These are phyloP conservation scores for Didymella sp. DNA, from an alignment of 2,329 filamentous ascomycete genomes.

Conservation along the genomic window DNA sequence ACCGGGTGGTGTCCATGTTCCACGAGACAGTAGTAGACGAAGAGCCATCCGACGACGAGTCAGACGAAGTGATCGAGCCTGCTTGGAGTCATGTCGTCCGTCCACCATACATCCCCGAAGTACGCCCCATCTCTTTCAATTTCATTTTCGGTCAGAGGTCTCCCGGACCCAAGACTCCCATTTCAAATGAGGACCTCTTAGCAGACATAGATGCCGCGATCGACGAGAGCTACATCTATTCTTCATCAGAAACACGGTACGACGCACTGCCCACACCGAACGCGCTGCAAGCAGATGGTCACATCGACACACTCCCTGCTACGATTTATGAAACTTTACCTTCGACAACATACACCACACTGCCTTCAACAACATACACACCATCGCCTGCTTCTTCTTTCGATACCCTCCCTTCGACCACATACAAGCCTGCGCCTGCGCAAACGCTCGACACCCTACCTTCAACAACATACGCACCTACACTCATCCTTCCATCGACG, in stretches of 20 bases:
- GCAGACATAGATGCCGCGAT: conserved; percentile 37
- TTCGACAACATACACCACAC: conserved; percentile 3
- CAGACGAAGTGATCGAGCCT: background rate
- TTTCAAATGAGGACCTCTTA: conserved; percentile 25
- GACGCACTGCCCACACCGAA: conserved; percentile 10
- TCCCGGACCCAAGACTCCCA: conserved; percentile 12
- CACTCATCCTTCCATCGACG: conserved; percentile 21
- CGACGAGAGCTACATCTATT: conserved; percentile 33
- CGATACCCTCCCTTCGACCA: conserved; percentile 21
- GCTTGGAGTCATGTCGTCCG: background rate
- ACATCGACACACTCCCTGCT: conserved; percentile 15
- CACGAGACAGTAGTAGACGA: conserved; percentile 10
- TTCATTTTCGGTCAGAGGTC: conserved; percentile 28
- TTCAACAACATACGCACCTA: conserved; percentile 4
- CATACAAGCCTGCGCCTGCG: conserved; percentile 8
- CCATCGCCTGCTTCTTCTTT: background rate
- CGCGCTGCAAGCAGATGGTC: background rate
- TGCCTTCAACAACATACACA: conserved; percentile 12
- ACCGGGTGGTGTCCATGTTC: conserved; percentile 23
- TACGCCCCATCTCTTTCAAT: conserved; percentile 23
- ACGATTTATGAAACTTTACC: conserved; percentile 19
- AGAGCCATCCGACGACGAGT: conserved; percentile 1
- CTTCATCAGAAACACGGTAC: conserved; percentile 7
- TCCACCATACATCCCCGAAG: conserved; percentile 11
- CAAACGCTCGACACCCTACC: conserved; percentile 5